phyloP scores from a whole-genome alignment of 2,329 filamentous ascomycete species.

The Pyricularia sp. region DNA sequence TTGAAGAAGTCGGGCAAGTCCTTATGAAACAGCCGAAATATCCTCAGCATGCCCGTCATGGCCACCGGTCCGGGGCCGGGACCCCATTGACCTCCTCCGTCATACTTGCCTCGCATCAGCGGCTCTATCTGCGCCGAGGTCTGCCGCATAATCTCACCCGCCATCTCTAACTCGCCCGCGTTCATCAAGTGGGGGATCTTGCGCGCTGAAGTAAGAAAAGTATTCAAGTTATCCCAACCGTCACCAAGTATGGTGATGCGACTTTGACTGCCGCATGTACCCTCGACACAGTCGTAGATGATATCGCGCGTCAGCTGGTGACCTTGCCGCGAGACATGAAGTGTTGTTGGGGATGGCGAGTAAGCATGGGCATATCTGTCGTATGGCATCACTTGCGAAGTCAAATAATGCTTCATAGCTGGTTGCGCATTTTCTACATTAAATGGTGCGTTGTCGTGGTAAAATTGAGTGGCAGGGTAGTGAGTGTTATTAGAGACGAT shows the following conservation, averaged over 20 bases:
- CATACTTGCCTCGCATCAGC: not conserved
- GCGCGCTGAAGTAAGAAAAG: not conserved
- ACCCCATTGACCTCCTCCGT: not conserved
- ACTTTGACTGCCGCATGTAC: not conserved
- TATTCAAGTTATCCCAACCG: not conserved
- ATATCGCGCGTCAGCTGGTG: not conserved
- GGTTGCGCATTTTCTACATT: not conserved
- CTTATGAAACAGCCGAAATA: not conserved
- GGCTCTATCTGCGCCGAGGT: not conserved
- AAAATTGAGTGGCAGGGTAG: not conserved
- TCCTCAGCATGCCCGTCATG: not conserved
- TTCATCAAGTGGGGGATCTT: not conserved
- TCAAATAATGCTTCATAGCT: not conserved
- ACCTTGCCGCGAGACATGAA: not conserved
- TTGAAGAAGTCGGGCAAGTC: not conserved
- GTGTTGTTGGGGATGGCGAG: not conserved
- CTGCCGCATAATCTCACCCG: not conserved
- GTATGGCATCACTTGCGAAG: not conserved
- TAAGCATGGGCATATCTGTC: not conserved
- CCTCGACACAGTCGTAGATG: not conserved
- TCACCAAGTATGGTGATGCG: not conserved
- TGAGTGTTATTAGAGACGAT: not conserved
- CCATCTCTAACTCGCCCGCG: not conserved
- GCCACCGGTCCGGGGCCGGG: not conserved
- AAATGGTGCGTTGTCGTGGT: not conserved